Percentiles rank a stretch among this genome's conserved stretches.
phyloP scores from a whole-genome alignment of 345 rosid genomes.

The Eucalyptus polyanthemos region DNA sequence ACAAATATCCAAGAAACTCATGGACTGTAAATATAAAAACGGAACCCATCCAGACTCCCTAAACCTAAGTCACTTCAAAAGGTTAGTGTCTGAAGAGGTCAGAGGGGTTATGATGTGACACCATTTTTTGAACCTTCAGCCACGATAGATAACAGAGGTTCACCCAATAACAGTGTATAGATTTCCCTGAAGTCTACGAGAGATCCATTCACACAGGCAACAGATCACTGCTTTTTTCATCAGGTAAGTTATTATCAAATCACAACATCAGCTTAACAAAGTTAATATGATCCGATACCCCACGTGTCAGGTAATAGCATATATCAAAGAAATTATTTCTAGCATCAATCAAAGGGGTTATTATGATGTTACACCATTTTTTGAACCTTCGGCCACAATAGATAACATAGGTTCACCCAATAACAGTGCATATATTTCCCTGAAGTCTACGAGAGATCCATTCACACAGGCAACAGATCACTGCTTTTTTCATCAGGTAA shows the following conservation, averaged over 20 bases:
- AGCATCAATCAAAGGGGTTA: neutral
- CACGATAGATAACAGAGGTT: constrained; percentile 26
- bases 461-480: constrained; percentile 28
- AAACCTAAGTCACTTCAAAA: neutral
- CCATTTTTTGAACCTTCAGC: constrained; percentile 52
- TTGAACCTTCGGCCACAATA: constrained; percentile 33
- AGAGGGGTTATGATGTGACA: constrained; percentile 14
- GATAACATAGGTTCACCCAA: constrained; percentile 52
- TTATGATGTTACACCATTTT: constrained; percentile 40
- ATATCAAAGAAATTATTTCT: neutral
- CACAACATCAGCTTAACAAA: neutral
- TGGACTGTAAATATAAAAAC: neutral
- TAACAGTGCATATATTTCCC: constrained; percentile 39
- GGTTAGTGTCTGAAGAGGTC: neutral
- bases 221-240: constrained; percentile 47
- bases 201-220: constrained; percentile 30
- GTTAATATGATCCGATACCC: neutral
- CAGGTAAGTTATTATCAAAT: neutral
- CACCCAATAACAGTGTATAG: constrained; percentile 47
- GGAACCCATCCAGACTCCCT: neutral
- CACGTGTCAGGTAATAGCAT: neutral
- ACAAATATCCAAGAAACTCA: neutral
- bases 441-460: constrained; percentile 42
- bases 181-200: constrained; percentile 49
- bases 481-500: constrained; percentile 51